Base-by-base conservation (phyloP, 352 stramenopile species). In the Pythium pyrilobum region DNA sequence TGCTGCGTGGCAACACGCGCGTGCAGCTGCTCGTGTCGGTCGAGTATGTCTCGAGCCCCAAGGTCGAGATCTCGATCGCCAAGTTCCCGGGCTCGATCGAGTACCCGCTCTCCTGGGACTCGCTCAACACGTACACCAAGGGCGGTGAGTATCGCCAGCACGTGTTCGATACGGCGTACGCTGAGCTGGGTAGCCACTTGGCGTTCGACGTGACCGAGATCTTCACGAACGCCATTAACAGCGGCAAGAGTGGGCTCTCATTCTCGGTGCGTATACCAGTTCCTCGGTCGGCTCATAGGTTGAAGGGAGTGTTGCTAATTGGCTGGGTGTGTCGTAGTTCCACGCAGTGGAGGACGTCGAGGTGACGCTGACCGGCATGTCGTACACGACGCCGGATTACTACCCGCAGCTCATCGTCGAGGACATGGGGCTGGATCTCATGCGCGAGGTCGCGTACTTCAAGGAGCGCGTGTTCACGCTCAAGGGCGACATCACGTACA, bases 201-300 rank as follows among this genome's bases (percentile, higher is more conserved):
- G 63, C 68, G 18, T 91, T 90, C 53, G 82, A 93, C 59, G 87
- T 93, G 64, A 93, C 82, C 3, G 82, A 93, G 46, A 61, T 87
- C 20, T 81, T 91, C 21, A 60, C 75, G 18, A 56, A 56, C 8
- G 83, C 74, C 29, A 48, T 92, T 18, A 65, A 73, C 21, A 50
- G 46, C 13, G 64, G 71, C 41, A 71, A 77, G 21, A 65, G 71
- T 18, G 73, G 73, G 38, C 37, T 92, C 25, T 56, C 71, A 15
- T 89, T 92, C 49, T 78, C 72, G 24, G 79, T 83, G 43, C 28
- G 62, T n/a, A n/a, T n/a, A n/a, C n/a, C n/a, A n/a, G n/a, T n/a
- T n/a, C n/a, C n/a, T n/a, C n/a, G n/a, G n/a, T n/a, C n/a, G n/a
- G 18, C 9, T 31, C 5, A 38, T 4, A 48, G 15, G 2, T 41